A percentile compares a stretch with the other conserved stretches of the same genome.
These are phyloP conservation scores for Leccinum angustisporum DNA, from an alignment of 1,284 basidiomycete genomes.

Conservation along the genomic window DNA sequence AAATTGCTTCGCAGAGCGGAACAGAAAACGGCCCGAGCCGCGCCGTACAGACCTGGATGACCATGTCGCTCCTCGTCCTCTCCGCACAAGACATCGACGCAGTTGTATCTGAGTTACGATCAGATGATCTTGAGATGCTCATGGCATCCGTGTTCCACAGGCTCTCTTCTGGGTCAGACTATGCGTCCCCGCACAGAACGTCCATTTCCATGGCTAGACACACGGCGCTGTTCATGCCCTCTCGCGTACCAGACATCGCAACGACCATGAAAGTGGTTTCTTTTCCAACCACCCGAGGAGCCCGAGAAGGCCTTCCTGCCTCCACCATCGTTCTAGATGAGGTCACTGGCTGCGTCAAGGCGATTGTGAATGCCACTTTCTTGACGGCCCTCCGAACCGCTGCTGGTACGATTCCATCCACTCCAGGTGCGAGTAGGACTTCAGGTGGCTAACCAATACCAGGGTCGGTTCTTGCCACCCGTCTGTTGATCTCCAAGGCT, in stretches of 20 bases:
- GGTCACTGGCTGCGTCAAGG: slow-evolving; percentile 60
- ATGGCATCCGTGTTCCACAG: slow-evolving; percentile 55
- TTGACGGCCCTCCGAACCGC: slow-evolving; percentile 82
- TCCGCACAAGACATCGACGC: slow-evolving; percentile 49
- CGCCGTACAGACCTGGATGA: neutral
- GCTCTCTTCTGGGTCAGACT: slow-evolving; percentile 34
- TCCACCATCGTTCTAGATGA: slow-evolving; percentile 79
- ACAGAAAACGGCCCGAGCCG: neutral
- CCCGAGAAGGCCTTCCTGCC: slow-evolving; percentile 63
- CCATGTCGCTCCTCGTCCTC: slow-evolving; percentile 51
- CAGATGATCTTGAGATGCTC: slow-evolving; percentile 48
- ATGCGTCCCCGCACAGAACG: slow-evolving; percentile 50
- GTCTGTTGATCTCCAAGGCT: slow-evolving; percentile 42
- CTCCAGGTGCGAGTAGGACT: neutral
- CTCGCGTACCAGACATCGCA: slow-evolving; percentile 46
- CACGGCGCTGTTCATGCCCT: slow-evolving; percentile 70
- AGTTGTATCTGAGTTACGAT: slow-evolving; percentile 41
- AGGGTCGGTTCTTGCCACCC: slow-evolving; percentile 75
- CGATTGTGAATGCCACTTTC: slow-evolving; percentile 72
- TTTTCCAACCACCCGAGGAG: slow-evolving; percentile 48
- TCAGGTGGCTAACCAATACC: slow-evolving; percentile 5
- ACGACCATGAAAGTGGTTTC: slow-evolving; percentile 75
- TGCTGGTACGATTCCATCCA: slow-evolving; percentile 51
- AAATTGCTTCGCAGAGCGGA: too few relatives aligned
- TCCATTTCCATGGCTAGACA: slow-evolving; percentile 49